phyloP scores from a whole-genome alignment of 352 stramenopile species.

The Pythium dissimile region DNA sequence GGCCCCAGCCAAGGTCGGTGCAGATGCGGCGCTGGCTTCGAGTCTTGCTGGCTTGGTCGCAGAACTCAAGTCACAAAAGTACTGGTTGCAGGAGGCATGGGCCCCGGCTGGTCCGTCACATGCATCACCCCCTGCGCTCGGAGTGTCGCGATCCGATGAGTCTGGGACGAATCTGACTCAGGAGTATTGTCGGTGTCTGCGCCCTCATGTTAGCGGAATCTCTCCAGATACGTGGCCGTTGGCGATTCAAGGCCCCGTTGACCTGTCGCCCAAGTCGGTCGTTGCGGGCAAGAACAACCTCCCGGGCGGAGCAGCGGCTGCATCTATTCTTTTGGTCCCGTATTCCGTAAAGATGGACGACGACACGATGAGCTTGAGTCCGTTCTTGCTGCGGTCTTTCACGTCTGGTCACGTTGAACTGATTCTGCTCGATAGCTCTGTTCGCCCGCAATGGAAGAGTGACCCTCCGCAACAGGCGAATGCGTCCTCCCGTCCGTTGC shows the following conservation, averaged over 20 bases:
- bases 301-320: constrained; percentile 36
- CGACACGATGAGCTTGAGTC: constrained; percentile 30
- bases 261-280: constrained; percentile 51
- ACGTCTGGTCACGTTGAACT: constrained; percentile 77
- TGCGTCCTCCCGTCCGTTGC: constrained; percentile 20
- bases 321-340: constrained; percentile 50
- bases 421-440: constrained; percentile 53
- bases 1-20: not conserved
- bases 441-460: constrained; percentile 65
- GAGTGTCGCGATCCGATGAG: constrained; percentile 8
- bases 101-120: constrained; percentile 12
- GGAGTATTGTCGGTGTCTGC: constrained; percentile 39
- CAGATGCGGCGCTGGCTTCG: constrained; percentile 1
- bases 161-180: constrained; percentile 12
- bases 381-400: constrained; percentile 65
- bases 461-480: constrained; percentile 8
- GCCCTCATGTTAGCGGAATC: constrained; percentile 67
- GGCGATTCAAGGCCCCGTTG: constrained; percentile 63
- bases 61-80: constrained; percentile 81
- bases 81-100: constrained; percentile 78
- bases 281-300: constrained; percentile 52
- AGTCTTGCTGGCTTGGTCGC: constrained; percentile 37
- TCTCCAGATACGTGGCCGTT: constrained; percentile 71
- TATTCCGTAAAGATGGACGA: constrained; percentile 33
- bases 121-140: not conserved